Evolutionary conservation across 331 rosid species (phyloP), one percentile per base, ranked within the genome.

Genomic region (Cydonia oblonga): DNA sequence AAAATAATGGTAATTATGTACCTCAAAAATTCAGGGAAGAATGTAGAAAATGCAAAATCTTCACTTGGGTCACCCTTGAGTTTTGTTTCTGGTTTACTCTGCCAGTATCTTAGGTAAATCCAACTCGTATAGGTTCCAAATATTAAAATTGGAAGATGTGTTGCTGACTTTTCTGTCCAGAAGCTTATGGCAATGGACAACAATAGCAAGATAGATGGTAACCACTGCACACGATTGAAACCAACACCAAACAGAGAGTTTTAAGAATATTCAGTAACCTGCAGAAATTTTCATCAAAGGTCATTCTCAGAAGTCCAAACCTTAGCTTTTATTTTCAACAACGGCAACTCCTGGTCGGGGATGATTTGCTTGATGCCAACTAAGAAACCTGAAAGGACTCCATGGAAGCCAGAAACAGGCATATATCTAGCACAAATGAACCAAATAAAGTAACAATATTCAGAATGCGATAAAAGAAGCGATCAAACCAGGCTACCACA

Each of bases 51-150:
- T 70, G 98, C 90, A 86, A 93, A 93, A 81, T 90, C 98, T 73
- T 89, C 95, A 82, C 93, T 93, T 25, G 97, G 98, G 66, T 93
- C 97, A 70, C 98, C 98, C 84, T 81, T 89, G 20, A 79, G 83
- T 78, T 89, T 90, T 11, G 98, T 85, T 75, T 93, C 98, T 69
- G 83, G 90, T 74, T 88, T 90, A 82, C 81, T 80, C 84, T 93
- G 98, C 97, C 93, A 93, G 89, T 83, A 89, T 84, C 98, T 93
- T 72, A 90, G 98, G 88, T 93, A 93, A 86, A 93, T 85, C 98
- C 98, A 93, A 87, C 98, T 86, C 60, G 78, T 78, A 77, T 93
- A 93, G 24, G 93, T 85, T 70, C 98, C 98, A 79, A 85, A 93
- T 84, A 87, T 82, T 44, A 89, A 40, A 49, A 91, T 86, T 38